A percentile compares a stretch with the other conserved stretches of the same genome.
These are phyloP conservation scores for Synchytrium microbalum DNA, from an alignment of 371 early-diverging fungal genomes.

Conservation along the genomic window DNA sequence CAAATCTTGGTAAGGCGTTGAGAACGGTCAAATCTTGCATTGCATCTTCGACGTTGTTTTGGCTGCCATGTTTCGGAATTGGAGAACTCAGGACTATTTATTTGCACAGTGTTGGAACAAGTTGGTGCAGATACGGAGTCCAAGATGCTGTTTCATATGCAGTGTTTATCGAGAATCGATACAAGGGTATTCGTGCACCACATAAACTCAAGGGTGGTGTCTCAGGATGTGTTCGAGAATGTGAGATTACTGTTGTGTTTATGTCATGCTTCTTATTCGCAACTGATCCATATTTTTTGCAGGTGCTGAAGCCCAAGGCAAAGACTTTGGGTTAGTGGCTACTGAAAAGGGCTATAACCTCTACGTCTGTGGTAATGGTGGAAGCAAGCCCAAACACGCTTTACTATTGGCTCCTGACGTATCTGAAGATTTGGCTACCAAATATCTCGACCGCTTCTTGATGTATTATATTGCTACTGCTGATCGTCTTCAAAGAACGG, in stretches of 20 bases:
- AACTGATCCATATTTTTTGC: not conserved
- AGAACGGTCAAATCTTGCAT: too few relatives aligned
- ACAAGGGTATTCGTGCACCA: constrained; percentile 59
- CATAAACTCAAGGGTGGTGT: constrained; percentile 48
- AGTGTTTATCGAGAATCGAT: constrained; percentile 53
- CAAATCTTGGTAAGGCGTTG: too few relatives aligned
- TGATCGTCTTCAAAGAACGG: constrained; percentile 55
- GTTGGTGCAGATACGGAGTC: constrained; percentile 63
- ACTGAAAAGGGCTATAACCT: constrained; percentile 65
- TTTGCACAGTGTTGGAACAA: constrained; percentile 56
- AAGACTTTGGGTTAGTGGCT: constrained; percentile 55
- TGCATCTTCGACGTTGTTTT: too few relatives aligned
- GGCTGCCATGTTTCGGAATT: too few relatives aligned
- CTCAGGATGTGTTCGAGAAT: constrained; percentile 10
- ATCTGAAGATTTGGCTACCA: constrained; percentile 42
- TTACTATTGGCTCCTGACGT: constrained; percentile 49
- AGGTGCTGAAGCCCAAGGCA: constrained; percentile 61
- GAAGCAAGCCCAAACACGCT: constrained; percentile 58
- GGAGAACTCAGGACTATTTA: too few relatives aligned
- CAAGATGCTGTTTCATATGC: constrained; percentile 64
- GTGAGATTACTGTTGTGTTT: constrained; percentile 45
- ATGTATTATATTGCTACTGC: constrained; percentile 66
- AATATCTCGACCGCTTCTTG: constrained; percentile 56
- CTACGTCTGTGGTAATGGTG: constrained; percentile 64
- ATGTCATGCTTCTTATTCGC: constrained; percentile 57